Conservation (phyloP, 164 flowering plant species). For the Nelumbo lutea region DNA sequence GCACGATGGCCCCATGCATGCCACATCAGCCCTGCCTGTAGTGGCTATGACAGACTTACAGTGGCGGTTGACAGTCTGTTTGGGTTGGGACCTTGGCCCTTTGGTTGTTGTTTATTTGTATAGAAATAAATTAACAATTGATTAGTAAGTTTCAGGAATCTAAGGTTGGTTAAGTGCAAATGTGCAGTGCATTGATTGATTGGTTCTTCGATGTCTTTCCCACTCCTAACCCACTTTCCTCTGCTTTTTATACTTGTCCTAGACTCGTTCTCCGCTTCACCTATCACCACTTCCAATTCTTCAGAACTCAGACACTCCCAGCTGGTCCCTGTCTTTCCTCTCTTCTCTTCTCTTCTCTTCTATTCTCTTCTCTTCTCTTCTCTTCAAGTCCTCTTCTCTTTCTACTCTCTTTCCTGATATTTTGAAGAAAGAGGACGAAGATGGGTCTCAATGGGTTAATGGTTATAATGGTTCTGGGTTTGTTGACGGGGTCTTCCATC, state of each 20-base stretch:
- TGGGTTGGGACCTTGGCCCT: no score
- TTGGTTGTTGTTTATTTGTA: no score
- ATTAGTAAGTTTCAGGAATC: background rate
- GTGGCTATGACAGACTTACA: no score
- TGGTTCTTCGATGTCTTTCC: background rate
- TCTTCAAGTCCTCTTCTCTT: background rate
- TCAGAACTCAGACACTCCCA: background rate
- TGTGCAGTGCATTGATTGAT: background rate
- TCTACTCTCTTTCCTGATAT: background rate
- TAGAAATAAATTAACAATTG: background rate
- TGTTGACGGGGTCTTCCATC: constrained; percentile 5
- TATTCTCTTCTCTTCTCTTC: no score
- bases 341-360: background rate
- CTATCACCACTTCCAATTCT: no score
- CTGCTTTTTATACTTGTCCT: background rate
- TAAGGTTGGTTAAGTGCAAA: background rate
- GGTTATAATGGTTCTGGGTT: background rate
- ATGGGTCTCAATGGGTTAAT: constrained; percentile 1
- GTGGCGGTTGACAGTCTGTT: no score
- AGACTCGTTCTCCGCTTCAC: background rate
- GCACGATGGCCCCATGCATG: no score
- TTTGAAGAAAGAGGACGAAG: background rate
- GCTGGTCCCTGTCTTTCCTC: background rate
- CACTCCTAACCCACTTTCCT: background rate
- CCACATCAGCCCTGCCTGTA: no score